A percentile compares a stretch with the other conserved stretches of the same genome.
Conservation (phyloP, 352 stramenopile genomes). For the Blastocystis sp. region DNA sequence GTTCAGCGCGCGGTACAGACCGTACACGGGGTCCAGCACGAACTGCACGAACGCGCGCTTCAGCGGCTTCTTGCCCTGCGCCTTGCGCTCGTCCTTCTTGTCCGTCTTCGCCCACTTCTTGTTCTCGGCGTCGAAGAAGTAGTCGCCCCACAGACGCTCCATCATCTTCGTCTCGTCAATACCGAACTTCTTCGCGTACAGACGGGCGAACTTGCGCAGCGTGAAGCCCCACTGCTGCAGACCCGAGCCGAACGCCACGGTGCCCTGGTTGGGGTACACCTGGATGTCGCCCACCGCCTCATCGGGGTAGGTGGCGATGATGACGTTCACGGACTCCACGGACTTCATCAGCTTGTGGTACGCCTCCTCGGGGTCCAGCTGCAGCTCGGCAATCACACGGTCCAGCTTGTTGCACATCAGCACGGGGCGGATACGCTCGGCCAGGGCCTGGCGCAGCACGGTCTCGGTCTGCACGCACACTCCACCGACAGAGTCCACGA, state of each 20-base stretch:
- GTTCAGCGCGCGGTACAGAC: no score
- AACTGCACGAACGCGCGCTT: no score
- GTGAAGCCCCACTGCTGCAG: conserved; percentile 99
- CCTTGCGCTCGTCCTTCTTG: no score
- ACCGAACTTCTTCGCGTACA: conserved; percentile 97
- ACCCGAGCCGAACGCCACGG: conserved; percentile 95
- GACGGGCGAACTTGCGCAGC: conserved; percentile 94
- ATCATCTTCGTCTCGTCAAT: conserved; percentile 98
- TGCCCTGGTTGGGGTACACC: conserved; percentile 95
- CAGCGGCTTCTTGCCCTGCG: no score
- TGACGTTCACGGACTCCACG: conserved; percentile 98
- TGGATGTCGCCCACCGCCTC: conserved; percentile 89
- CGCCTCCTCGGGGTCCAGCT: conserved; percentile 94
- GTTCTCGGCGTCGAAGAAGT: conserved; percentile 77
- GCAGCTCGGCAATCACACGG: conserved; percentile 92
- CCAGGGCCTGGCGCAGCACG: conserved; percentile 94
- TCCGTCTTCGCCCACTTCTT: no score
- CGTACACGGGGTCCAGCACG: no score
- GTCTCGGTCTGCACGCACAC: conserved; percentile 99
- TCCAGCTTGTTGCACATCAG: conserved; percentile 99
- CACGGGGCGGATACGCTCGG: conserved; percentile 92
- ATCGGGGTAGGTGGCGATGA: conserved; percentile 94
- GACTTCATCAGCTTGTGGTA: conserved; percentile 96
- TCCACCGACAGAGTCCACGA: conserved; percentile 97
- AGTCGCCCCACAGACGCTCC: conserved; percentile 97